phyloP scores from a whole-genome alignment of 371 early-diverging fungal species.

The Saksenaea vasiformis region DNA sequence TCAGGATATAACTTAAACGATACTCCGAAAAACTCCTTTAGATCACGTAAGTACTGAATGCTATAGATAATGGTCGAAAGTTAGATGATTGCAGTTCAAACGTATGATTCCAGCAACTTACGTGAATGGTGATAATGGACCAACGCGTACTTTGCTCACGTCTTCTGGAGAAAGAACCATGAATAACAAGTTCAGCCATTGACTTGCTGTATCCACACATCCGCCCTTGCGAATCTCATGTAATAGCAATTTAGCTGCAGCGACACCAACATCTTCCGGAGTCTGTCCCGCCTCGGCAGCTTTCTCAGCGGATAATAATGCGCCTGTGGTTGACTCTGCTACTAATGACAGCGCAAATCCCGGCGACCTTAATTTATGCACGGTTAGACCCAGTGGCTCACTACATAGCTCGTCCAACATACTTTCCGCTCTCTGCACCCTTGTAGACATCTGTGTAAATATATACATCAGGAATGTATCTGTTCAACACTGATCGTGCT shows the following conservation, averaged over 20 bases:
- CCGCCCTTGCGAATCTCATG: conserved; percentile 88
- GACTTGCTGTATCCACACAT: conserved; percentile 85
- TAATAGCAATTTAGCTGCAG: conserved; percentile 77
- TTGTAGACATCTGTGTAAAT: conserved; percentile 97
- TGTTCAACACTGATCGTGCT: conserved; percentile 82
- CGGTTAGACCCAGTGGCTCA: background rate
- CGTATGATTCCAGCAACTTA: conserved; percentile 45
- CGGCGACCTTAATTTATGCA: conserved; percentile 62
- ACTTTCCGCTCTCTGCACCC: conserved; percentile 90
- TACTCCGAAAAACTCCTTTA: conserved; percentile 85
- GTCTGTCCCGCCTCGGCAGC: conserved; percentile 75
- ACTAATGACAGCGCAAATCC: conserved; percentile 92
- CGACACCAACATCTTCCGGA: conserved; percentile 88
- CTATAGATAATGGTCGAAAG: conserved; percentile 21
- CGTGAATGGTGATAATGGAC: conserved; percentile 83
- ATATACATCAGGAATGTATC: conserved; percentile 94
- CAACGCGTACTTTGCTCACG: conserved; percentile 89
- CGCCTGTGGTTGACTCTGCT: conserved; percentile 89
- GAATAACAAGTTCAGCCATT: conserved; percentile 84
- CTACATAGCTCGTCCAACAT: conserved; percentile 13
- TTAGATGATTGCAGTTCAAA: background rate
- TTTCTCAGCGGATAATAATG: conserved; percentile 81
- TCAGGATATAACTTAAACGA: conserved; percentile 91
- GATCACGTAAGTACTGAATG: conserved; percentile 89
- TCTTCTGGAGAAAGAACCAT: conserved; percentile 93